These are phyloP conservation scores for Tilletiopsis washingtonensis DNA, from an alignment of 1,284 basidiomycete species.

Conservation along the genomic window DNA sequence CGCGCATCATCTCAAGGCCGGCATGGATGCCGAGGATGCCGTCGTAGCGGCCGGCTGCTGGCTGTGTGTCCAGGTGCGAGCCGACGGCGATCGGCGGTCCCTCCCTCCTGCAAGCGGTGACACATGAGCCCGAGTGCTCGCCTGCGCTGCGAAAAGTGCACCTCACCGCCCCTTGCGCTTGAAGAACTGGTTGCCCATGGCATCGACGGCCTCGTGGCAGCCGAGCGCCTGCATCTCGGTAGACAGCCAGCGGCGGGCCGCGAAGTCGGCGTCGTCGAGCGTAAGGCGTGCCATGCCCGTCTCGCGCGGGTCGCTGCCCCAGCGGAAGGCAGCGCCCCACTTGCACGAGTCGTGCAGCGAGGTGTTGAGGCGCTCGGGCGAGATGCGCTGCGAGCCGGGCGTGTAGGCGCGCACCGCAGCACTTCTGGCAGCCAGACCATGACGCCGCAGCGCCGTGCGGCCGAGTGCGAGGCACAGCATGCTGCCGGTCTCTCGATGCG, in stretches of 20 bases:
- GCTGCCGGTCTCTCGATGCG: no score
- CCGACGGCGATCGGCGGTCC: constrained; percentile 33
- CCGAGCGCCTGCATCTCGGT: not conserved
- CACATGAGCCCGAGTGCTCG: no score
- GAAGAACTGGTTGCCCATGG: not conserved
- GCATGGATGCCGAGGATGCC: constrained; percentile 36
- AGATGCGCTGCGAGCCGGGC: no score
- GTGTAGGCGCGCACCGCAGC: no score
- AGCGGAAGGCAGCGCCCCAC: not conserved
- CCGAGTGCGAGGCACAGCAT: no score
- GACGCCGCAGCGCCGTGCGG: no score
- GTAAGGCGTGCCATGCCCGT: not conserved
- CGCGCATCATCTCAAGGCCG: constrained; percentile 18
- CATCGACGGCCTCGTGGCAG: not conserved
- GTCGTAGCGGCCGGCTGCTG: constrained; percentile 37
- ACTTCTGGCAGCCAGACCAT: no score
- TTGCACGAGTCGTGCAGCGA: not conserved
- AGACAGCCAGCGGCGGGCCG: not conserved
- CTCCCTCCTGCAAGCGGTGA: no score
- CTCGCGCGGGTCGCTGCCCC: not conserved
- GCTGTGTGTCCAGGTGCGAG: constrained; percentile 41
- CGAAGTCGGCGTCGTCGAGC: not conserved
- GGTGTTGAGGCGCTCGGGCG: not conserved
- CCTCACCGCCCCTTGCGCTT: not conserved
- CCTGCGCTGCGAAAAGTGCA: no score